Percentiles rank a stretch among this genome's conserved stretches.
phyloP scores from a whole-genome alignment of 768 basidiomycete genomes.

The Mycena haematopus region DNA sequence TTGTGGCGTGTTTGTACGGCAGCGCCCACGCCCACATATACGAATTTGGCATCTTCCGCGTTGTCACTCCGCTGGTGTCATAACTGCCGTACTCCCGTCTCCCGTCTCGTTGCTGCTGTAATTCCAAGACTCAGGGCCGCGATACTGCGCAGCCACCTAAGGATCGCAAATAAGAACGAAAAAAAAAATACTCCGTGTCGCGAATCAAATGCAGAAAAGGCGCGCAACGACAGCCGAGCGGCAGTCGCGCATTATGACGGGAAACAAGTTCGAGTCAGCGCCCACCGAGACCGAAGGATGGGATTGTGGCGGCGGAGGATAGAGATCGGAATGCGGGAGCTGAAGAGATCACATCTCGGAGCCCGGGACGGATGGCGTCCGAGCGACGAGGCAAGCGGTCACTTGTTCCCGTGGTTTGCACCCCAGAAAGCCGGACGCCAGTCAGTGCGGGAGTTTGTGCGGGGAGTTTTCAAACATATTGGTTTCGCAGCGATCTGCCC shows the following conservation, averaged over 20 bases:
- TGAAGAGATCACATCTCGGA: constrained; percentile 2
- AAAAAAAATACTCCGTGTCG: neutral
- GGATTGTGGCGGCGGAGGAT: neutral
- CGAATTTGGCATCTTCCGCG: neutral
- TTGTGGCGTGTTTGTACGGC: neutral
- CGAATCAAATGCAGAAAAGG: neutral
- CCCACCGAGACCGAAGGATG: neutral
- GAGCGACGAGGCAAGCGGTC: neutral
- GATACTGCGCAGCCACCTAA: constrained; percentile 1
- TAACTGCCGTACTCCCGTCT: neutral
- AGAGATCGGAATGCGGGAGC: neutral
- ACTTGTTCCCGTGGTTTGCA: neutral
- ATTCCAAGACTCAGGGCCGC: neutral
- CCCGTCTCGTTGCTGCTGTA: neutral
- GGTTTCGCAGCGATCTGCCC: neutral
- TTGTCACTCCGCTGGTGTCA: neutral
- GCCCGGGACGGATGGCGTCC: neutral
- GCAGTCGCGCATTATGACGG: neutral
- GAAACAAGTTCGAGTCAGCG: neutral
- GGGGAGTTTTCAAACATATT: neutral
- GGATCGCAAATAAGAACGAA: neutral
- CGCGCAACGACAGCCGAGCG: constrained; percentile 1
- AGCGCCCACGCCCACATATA: neutral
- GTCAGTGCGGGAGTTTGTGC: constrained; percentile 4
- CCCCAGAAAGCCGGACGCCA: neutral